Evolutionary conservation across 805 yeast genomes (phyloP), one percentile per base, ranked within the genome.

Genomic region (Metschnikowia corniflorae): DNA sequence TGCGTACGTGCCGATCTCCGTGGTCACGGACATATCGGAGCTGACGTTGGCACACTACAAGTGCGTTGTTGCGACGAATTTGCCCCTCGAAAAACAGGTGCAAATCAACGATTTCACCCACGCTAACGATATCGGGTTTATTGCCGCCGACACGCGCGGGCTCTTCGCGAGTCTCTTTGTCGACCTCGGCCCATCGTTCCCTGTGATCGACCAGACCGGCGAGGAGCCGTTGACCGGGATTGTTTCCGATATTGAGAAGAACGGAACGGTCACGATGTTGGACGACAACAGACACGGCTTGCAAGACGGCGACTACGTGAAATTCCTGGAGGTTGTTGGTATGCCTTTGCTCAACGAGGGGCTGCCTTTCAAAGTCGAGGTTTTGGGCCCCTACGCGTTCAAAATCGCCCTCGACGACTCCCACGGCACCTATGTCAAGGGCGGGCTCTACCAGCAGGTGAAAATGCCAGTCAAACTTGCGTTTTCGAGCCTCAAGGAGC

Each of bases 351-450:
- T 87, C 44, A 86, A 89, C 58, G 80, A 80, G 49, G 95, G 91
- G 5, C 64, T 73, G 38, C 74, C 87, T 12, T 78, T 71, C 57
- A 82, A 84, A 56, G 77, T 93, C 35, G 82, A 80, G 55, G 97
- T 88, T 2, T 70, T 84, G 42, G 98, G 97, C 12, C 98, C 98
- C n/a, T 88, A 77, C 57, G 94, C 97, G 2, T 93, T 85, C 71
- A 80, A 77, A 55, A 77, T 91, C 41, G 73, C 77, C 37, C 68
- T 77, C 40, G 76, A 74, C 44, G 67, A 68, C 16, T 49, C 61
- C 17, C 69, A 63, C 61, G 95, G 89, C 16, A 60, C 69, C 2
- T 93, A 87, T 56, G 60, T 67, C 35, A 80, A 78, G 53, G 96
- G 96, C 33, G 99, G 99, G 46, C 69, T 86, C 32, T 93, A 86